A percentile compares a stretch with the other conserved stretches of the same genome.
phyloP scores from a whole-genome alignment of 257 asterid species.

The Solanum paucissectum region DNA sequence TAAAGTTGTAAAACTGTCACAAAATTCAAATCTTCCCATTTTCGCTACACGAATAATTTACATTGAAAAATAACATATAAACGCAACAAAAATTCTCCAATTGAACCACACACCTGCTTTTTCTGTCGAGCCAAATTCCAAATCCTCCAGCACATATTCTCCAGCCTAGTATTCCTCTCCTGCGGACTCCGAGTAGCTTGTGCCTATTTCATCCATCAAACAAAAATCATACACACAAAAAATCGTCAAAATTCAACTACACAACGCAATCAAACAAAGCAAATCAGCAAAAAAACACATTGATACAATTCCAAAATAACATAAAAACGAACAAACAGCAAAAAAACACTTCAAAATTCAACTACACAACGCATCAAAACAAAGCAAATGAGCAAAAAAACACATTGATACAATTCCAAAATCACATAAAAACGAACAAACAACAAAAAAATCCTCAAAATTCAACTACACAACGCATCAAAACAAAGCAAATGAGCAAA shows the following conservation, averaged over 20 bases:
- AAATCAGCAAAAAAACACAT: not conserved
- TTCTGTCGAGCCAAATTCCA: conserved; percentile 99
- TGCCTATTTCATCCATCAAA: conserved; percentile 38
- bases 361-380: not conserved
- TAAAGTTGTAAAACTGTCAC: not conserved
- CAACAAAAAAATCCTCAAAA: not conserved
- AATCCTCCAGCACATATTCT: conserved; percentile 97
- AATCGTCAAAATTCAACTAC: not conserved
- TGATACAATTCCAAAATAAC: not conserved
- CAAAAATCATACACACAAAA: not conserved
- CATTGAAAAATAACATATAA: not conserved
- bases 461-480: not conserved
- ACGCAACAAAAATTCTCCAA: not conserved
- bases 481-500: not conserved
- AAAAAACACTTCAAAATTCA: not conserved
- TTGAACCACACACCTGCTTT: conserved; percentile 45
- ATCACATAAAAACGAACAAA: not conserved
- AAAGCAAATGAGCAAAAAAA: not conserved
- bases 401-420: not conserved
- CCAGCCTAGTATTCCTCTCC: conserved; percentile 94
- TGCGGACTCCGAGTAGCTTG: conserved; percentile 90
- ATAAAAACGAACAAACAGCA: not conserved
- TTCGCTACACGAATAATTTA: not conserved
- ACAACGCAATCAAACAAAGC: not conserved
- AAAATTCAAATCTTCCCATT: not conserved